Evolutionary conservation across 306 rosid species (phyloP), one percentile per base, ranked within the genome.

Genomic region (Fragaria iinumae): DNA sequence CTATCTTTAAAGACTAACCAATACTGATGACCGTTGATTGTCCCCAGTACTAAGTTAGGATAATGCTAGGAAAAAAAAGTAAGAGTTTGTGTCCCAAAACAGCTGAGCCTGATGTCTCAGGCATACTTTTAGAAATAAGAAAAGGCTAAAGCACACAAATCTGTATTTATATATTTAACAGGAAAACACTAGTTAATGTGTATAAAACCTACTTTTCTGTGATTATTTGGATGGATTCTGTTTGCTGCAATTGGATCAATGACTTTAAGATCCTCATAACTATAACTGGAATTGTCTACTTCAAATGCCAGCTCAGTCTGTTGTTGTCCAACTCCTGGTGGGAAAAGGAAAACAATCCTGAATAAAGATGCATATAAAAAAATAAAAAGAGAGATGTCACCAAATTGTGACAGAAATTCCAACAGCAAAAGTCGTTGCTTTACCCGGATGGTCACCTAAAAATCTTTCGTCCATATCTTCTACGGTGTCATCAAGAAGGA

Each of bases 171-270:
- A 67, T 27, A 67, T 76, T 70, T 29, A 56, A 73, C 60, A 38
- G 62, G 59, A 59, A 25, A 73, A 71, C 75, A 71, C 77, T 34
- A 67, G 14, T 80, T 41, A 49, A 78, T 52, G 82, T 72, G 72
- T 27, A 49, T 68, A 39, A 25, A 49, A 64, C 73, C 77, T 66
- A 94, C 98, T 87, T 88, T 94, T 87, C 98, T 89, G 67, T 88
- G 88, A 78, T 94, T 85, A 83, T 94, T 91, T 50, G 97, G 98
- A 84, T 94, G 98, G 81, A 91, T 83, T 84, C 98, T 87, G 81
- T 89, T 90, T 21, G 98, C 96, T 9, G 96, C 92, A 76, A 88
- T 86, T 44, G 97, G 98, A 78, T 94, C 98, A 62, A 94, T 89
- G 76, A 77, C 84, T 74, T 85, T 89, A 73, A 94, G 98, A 80